A percentile compares a stretch with the other conserved stretches of the same genome.
Conservation (phyloP, 2,329 filamentous ascomycete species). For the Hypoxylon sp. region DNA sequence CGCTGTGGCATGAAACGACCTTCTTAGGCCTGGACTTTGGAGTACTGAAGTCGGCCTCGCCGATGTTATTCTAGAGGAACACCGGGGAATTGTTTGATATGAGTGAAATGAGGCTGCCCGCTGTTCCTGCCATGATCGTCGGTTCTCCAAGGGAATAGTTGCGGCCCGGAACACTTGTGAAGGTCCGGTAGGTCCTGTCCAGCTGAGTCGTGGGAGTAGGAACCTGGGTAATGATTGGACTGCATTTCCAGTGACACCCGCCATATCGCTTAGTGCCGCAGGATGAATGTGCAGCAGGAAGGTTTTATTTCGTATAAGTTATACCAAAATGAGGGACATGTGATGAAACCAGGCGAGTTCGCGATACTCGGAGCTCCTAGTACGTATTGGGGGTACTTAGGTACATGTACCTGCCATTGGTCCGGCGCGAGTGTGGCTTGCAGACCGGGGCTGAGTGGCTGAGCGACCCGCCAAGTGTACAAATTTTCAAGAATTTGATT, state of each 20-base stretch:
- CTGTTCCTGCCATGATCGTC: slow-evolving; percentile 39
- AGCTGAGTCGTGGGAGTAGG: slow-evolving; percentile 70
- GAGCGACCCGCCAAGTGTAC: slow-evolving; percentile 18
- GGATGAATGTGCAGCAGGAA: neutral
- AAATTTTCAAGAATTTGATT: slow-evolving; percentile 33
- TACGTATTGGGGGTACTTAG: slow-evolving; percentile 11
- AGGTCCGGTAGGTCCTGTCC: slow-evolving; percentile 57
- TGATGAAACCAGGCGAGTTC: slow-evolving; percentile 21
- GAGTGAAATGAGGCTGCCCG: slow-evolving; percentile 50
- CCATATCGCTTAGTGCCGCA: slow-evolving; percentile 42
- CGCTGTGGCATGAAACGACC: slow-evolving; percentile 78
- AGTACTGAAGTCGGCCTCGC: slow-evolving; percentile 44
- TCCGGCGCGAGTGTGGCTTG: slow-evolving; percentile 25
- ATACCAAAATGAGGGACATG: slow-evolving; percentile 11
- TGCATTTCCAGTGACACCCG: slow-evolving; percentile 50
- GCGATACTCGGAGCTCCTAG: slow-evolving; percentile 38
- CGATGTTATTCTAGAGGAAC: slow-evolving; percentile 14
- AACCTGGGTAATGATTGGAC: slow-evolving; percentile 66
- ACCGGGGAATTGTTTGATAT: slow-evolving; percentile 37
- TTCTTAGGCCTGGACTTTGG: slow-evolving; percentile 53
- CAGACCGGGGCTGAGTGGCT: slow-evolving; percentile 23
- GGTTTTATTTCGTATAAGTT: slow-evolving; percentile 6
- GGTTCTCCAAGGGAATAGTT: slow-evolving; percentile 46
- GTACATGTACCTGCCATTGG: slow-evolving; percentile 12
- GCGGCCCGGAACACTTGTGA: slow-evolving; percentile 52